Conservation (phyloP, 179 eudicot genomes). For the Sideroxylon spinosum region DNA sequence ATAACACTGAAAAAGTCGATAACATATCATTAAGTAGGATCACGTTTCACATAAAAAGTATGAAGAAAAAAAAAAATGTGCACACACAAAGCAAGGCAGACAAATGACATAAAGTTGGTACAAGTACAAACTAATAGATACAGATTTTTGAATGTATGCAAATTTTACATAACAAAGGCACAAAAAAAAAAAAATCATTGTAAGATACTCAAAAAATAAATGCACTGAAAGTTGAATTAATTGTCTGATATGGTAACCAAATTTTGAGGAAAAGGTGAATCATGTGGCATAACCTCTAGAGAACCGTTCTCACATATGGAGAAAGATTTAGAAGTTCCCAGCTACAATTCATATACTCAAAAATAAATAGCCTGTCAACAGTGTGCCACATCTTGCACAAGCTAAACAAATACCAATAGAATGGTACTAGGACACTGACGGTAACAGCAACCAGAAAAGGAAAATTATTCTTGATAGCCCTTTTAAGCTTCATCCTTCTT, state of each 20-base stretch:
- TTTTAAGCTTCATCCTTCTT: neutral
- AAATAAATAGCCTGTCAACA: neutral
- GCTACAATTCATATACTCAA: neutral
- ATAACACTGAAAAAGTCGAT: constrained; percentile 45
- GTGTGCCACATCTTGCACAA: constrained; percentile 3
- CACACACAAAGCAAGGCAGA: constrained; percentile 13
- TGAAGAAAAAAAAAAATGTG: neutral
- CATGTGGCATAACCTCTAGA: neutral
- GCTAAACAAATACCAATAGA: neutral
- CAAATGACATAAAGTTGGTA: neutral
- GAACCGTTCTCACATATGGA: neutral
- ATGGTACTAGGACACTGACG: neutral
- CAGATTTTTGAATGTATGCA: neutral
- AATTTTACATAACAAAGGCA: neutral
- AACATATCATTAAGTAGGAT: neutral
- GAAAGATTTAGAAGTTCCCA: neutral
- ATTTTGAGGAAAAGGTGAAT: neutral
- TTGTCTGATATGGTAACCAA: neutral
- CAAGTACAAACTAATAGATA: neutral
- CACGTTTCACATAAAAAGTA: neutral
- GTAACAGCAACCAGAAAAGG: neutral
- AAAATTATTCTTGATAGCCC: neutral
- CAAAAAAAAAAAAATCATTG: neutral
- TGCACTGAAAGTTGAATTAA: neutral
- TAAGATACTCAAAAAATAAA: neutral